Evolutionary conservation across 73 alveolate species (phyloP).

Genomic region (Symbiodinium natans): DNA sequence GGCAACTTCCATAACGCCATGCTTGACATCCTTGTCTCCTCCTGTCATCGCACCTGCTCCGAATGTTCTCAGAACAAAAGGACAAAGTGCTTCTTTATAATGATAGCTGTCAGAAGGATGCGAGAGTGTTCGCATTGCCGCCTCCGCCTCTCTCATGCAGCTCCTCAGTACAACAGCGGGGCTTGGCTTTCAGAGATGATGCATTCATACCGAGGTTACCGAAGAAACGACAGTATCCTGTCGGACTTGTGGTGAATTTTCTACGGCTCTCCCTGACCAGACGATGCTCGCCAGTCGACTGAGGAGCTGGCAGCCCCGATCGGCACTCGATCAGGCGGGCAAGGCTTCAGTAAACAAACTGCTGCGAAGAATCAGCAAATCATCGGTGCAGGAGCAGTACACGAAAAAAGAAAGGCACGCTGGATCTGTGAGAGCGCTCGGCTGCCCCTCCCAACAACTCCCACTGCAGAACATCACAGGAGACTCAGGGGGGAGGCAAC

Average conservation of each 20-base stretch:
- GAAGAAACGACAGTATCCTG: too few species aligned
- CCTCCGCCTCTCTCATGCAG: slow-evolving; percentile 4
- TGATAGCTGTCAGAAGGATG: too few species aligned
- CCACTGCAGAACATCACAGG: too few species aligned
- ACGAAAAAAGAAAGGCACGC: too few species aligned
- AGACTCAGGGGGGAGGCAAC: too few species aligned
- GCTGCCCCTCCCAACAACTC: too few species aligned
- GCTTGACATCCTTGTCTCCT: slow-evolving; percentile 64
- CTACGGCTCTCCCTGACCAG: neutral
- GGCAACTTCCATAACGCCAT: slow-evolving; percentile 30
- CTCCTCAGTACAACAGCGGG: neutral
- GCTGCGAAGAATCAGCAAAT: neutral
- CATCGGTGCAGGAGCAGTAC: too few species aligned
- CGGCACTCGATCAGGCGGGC: neutral
- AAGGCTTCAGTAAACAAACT: neutral
- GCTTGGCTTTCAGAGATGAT: neutral
- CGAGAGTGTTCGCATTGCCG: neutral
- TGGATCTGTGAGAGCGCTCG: too few species aligned
- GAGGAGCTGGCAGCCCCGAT: neutral
- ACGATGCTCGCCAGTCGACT: neutral
- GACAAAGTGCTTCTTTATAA: too few species aligned
- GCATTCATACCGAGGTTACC: too few species aligned
- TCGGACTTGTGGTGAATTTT: too few species aligned
- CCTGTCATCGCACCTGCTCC: slow-evolving; percentile 54
- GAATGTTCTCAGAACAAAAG: neutral